Conservation (phyloP, 2,329 filamentous ascomycete species). For the Stemphylium lycopersici region DNA sequence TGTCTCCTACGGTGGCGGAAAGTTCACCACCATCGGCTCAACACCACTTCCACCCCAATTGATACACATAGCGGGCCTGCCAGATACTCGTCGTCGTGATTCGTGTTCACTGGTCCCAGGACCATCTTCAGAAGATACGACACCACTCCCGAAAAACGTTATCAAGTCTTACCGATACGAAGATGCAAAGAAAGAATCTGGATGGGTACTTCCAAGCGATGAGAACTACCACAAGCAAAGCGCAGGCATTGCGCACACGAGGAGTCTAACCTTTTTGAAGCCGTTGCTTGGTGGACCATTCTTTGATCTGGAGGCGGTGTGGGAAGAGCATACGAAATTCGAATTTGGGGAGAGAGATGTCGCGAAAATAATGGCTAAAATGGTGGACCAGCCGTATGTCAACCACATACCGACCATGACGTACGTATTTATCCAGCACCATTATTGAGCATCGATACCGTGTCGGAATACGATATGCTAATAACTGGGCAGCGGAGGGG, state of each 20-base stretch:
- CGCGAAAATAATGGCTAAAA: slow-evolving; percentile 75
- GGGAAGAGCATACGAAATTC: slow-evolving; percentile 75
- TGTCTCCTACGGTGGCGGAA: slow-evolving; percentile 40
- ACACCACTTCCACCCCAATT: slow-evolving; percentile 39
- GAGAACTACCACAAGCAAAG: slow-evolving; percentile 53
- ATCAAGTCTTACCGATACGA: slow-evolving; percentile 37
- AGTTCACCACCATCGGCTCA: slow-evolving; percentile 33
- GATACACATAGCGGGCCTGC: slow-evolving; percentile 33
- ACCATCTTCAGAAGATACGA: slow-evolving; percentile 19
- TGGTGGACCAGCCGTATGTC: slow-evolving; percentile 78
- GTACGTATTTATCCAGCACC: too few species aligned
- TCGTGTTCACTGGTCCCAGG: too few species aligned
- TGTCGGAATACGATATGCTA: too few species aligned
- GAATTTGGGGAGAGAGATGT: slow-evolving; percentile 72
- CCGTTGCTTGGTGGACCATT: slow-evolving; percentile 64
- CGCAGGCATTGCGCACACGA: slow-evolving; percentile 68
- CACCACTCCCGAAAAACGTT: slow-evolving; percentile 14
- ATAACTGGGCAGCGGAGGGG: too few species aligned
- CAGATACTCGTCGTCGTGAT: slow-evolving; percentile 25
- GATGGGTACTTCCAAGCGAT: slow-evolving; percentile 40
- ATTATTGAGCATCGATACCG: slow-evolving; percentile 1
- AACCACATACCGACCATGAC: slow-evolving; percentile 69
- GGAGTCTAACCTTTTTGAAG: slow-evolving; percentile 68
- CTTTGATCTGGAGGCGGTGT: slow-evolving; percentile 75
- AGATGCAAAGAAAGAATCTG: slow-evolving; percentile 28